Percentiles rank a stretch among this genome's conserved stretches.
phyloP scores from a whole-genome alignment of 2,329 filamentous ascomycete species.

The Phaeophleospora eucalypticola region DNA sequence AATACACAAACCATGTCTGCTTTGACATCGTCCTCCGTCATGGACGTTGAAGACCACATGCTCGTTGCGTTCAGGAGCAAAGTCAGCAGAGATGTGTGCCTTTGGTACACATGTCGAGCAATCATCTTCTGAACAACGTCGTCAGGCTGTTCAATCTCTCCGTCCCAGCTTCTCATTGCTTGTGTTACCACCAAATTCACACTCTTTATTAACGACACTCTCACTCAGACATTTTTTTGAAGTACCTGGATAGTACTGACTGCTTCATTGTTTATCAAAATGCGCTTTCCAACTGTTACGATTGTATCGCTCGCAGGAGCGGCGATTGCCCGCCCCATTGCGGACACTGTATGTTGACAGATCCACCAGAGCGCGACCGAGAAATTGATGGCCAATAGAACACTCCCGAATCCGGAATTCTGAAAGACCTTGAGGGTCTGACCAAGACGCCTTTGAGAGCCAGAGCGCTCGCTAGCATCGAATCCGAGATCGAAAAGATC shows the following conservation, averaged over 20 bases:
- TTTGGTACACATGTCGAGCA: not conserved
- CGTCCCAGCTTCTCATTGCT: not conserved
- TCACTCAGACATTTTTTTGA: not conserved
- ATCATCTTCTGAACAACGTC: not conserved
- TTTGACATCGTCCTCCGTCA: too few species aligned
- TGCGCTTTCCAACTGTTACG: slow-evolving; percentile 3
- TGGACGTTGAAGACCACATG: not conserved
- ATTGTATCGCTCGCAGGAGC: slow-evolving; percentile 5
- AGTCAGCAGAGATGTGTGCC: not conserved
- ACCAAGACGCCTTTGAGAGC: not conserved
- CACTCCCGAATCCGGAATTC: not conserved
- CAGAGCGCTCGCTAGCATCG: not conserved
- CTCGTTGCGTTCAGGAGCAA: too few species aligned
- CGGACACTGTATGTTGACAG: not conserved
- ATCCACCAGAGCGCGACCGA: not conserved
- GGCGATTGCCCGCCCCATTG: not conserved
- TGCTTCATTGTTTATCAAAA: not conserved
- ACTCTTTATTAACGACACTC: not conserved
- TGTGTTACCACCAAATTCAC: not conserved
- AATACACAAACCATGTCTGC: not conserved
- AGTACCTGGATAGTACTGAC: not conserved
- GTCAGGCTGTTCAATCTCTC: not conserved
- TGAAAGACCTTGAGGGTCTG: not conserved
- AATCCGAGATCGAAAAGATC: not conserved
- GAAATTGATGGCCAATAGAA: not conserved